Evolutionary conservation across 176 grass and related monocot genomes (phyloP), one percentile per base, ranked within the genome.

Genomic region (Carex parvula): DNA sequence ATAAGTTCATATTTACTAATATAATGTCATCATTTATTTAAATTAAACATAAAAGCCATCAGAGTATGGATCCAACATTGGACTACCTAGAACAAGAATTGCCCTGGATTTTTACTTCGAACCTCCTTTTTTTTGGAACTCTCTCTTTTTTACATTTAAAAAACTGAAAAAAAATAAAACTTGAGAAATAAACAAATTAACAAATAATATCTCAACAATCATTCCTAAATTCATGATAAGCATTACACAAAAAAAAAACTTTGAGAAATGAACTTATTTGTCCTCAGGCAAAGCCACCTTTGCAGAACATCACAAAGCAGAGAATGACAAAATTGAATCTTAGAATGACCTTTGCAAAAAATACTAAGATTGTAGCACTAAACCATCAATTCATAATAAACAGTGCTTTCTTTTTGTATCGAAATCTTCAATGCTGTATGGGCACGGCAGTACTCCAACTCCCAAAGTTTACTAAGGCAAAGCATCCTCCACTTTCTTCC

Each of bases 401-500:
- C 20, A 74, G 21, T 4, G 41, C 21, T 24, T 17, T 56, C 6
- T 56, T n/a, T n/a, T n/a, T 18, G 24, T 33, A 78, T n/a, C 18
- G 30, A 33, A 57, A 33, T 26, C 48, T 77, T 12, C 4, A 50
- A 6, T 13, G 70, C 21, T 55, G 48, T 32, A 55, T 32, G 26
- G 13, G 72, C 50, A 77, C 24, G 2, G 22, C 48, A 32, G 55
- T 17, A 33, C 72, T 53, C 52, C 14, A 78, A 44, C 11, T 32
- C 24, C 8, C 22, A 57, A 15, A 18, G 12, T 52, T 77, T 32
- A 93, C 67, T 87, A 84, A 50, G 89, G 66, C 62, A 94, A 84
- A 76, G 84, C 79, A 62, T 89, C 92, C 85, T 98, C 92, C 68
- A 98, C 91, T 83, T 98, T 91, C 68, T 94, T 94, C 95, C 95